phyloP scores from a whole-genome alignment of 106 monocot genomes.

The Amphibolis antarctica region DNA sequence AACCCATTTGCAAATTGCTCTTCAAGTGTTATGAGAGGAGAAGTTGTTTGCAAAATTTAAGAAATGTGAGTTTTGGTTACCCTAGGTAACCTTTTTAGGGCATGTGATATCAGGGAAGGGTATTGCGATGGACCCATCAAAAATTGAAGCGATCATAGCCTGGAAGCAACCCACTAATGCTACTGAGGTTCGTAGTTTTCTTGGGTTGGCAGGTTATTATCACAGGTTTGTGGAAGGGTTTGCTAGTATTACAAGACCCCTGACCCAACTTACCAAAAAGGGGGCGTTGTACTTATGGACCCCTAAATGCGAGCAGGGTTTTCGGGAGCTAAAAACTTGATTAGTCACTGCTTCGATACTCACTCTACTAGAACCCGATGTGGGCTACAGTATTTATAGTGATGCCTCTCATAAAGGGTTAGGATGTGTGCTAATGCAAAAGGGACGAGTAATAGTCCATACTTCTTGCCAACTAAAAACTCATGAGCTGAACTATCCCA shows the following conservation, averaged over 20 bases:
- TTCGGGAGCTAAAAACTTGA: no score
- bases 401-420: no score
- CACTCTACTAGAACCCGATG: no score
- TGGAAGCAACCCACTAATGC: background rate
- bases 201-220: background rate
- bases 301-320: no score
- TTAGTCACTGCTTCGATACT: no score
- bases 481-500: no score
- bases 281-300: no score
- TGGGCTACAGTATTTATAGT: no score
- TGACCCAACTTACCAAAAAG: background rate
- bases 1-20: background rate
- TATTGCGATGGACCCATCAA: background rate
- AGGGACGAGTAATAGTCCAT: no score
- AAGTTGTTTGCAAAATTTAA: background rate
- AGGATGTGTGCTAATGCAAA: no score
- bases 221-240: background rate
- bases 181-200: background rate
- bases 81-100: background rate
- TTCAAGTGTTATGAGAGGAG: background rate
- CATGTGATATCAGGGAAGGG: background rate
- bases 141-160: background rate
- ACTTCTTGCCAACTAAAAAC: no score
- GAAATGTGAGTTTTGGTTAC: background rate
- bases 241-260: background rate